Evolutionary conservation across 148 eudicot species (phyloP).

Genomic region (Amaranthus hypochondriacus): DNA sequence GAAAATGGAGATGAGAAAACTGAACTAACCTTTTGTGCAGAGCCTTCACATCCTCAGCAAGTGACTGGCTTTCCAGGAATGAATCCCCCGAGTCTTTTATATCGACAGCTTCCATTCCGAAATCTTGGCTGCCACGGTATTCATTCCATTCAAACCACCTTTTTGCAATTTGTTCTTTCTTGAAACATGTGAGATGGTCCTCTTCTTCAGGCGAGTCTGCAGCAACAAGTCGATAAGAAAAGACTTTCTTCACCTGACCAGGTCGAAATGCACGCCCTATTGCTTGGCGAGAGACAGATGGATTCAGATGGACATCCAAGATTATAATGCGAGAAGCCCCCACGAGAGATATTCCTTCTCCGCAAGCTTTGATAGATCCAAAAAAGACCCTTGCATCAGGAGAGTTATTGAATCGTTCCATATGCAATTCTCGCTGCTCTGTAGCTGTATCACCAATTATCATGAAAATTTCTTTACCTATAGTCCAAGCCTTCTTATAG

Average conservation of each 20-base stretch:
- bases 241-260: conserved; percentile 75
- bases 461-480: conserved; percentile 63
- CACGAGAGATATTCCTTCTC: conserved; percentile 93
- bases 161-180: conserved; percentile 79
- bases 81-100: conserved; percentile 53
- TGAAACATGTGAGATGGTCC: conserved; percentile 70
- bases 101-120: conserved; percentile 55
- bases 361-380: conserved; percentile 92
- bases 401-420: conserved; percentile 80
- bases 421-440: conserved; percentile 56
- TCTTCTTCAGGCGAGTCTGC: conserved; percentile 77
- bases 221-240: conserved; percentile 63
- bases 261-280: conserved; percentile 95
- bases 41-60: conserved; percentile 56
- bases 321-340: conserved; percentile 92
- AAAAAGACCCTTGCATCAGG: conserved; percentile 72
- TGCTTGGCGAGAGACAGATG: conserved; percentile 94
- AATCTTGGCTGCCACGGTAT: conserved; percentile 38
- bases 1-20: not conserved
- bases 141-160: conserved; percentile 95
- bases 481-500: conserved; percentile 48
- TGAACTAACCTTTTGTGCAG: conserved; percentile 56
- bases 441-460: conserved; percentile 60
- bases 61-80: conserved; percentile 51
- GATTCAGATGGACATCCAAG: conserved; percentile 74